Conservation (phyloP, 495 filamentous ascomycete genomes). For the Xylaria venustula region DNA sequence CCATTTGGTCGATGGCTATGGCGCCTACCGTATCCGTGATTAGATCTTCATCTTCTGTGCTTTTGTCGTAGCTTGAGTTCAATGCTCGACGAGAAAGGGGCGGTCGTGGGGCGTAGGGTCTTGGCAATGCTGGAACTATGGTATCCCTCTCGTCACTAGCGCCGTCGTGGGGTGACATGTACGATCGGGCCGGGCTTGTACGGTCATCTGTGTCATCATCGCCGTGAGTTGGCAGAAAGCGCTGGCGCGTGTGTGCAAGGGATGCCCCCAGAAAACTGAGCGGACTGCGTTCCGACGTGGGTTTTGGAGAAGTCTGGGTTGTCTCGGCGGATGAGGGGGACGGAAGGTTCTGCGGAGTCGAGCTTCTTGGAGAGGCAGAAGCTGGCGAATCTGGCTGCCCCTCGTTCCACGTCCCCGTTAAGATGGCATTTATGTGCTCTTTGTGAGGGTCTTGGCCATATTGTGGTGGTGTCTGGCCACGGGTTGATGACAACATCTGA, state of each 20-base stretch:
- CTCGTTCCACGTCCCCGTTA: slow-evolving; percentile 61
- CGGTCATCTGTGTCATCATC: background rate
- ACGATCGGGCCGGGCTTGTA: background rate
- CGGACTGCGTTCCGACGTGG: slow-evolving; percentile 6
- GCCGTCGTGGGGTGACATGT: slow-evolving; percentile 17
- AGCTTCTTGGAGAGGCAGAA: background rate
- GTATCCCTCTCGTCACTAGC: slow-evolving; percentile 2
- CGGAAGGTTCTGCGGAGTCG: background rate
- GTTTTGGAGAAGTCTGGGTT: slow-evolving; percentile 8
- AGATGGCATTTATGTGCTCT: slow-evolving; percentile 46
- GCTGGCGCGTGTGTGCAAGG: slow-evolving; percentile 3
- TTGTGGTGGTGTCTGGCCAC: slow-evolving; percentile 23
- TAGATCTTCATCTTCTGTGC: background rate
- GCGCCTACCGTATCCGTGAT: slow-evolving; percentile 95
- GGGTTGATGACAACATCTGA: slow-evolving; percentile 12
- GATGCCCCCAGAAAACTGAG: slow-evolving; percentile 16
- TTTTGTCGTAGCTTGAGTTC: background rate
- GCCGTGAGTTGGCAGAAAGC: background rate
- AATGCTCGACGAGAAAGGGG: no score
- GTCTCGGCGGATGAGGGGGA: background rate
- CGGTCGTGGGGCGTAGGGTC: background rate
- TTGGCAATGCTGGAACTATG: background rate
- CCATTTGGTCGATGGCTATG: slow-evolving; percentile 81
- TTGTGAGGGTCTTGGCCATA: slow-evolving; percentile 28
- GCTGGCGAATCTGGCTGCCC: slow-evolving; percentile 54